Evolutionary conservation across 2,329 filamentous ascomycete species (phyloP), one percentile per base, ranked within the genome.

Genomic region (Acrodontium crateriforme): DNA sequence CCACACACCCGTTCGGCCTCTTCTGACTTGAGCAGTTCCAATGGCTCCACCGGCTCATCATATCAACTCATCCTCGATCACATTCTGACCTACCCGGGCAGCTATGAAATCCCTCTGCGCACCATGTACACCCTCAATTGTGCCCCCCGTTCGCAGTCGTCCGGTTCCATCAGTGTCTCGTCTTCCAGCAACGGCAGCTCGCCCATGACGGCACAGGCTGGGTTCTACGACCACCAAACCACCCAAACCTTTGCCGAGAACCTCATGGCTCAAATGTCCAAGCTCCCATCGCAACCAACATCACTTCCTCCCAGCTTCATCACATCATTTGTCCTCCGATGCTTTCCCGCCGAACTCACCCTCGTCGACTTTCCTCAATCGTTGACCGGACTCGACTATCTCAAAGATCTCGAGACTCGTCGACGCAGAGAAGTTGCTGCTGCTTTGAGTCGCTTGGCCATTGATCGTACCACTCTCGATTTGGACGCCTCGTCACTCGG

Each of bases 51-150:
- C 62, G 65, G 62, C 35, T 50, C 50, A 3, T 34, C 50, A 9
- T 53, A 54, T 34, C 46, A 50, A 28, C 43, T 53, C 33, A 68
- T 73, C 35, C 57, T 72, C 27, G 69, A 72, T 32, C 69, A 72
- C 46, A 60, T 73, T 32, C 53, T 74, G 29, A 63, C 66, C 32
- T 72, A 75, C 45, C 70, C 71, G 6, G 64, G 62, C 42, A 67
- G 61, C 40, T 76, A 77, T 45, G 73, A 77, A 42, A 69, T 77
- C 17, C 73, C 73, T 12, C 59, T 78, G 16, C 67, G 72, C 32
- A 75, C 70, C 37, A 76, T 77, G 68, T 77, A 76, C 55, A 65
- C 66, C 15, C 60, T 78, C 49, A 78, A 78, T 46, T 71, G 66
- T 36, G 63, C 66, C 11, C 62, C 69, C 11, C 62, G 59, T 27